Percentiles rank a stretch among this genome's conserved stretches.
phyloP scores from a whole-genome alignment of 2,329 filamentous ascomycete genomes.

The Pleoardoris graminearum region DNA sequence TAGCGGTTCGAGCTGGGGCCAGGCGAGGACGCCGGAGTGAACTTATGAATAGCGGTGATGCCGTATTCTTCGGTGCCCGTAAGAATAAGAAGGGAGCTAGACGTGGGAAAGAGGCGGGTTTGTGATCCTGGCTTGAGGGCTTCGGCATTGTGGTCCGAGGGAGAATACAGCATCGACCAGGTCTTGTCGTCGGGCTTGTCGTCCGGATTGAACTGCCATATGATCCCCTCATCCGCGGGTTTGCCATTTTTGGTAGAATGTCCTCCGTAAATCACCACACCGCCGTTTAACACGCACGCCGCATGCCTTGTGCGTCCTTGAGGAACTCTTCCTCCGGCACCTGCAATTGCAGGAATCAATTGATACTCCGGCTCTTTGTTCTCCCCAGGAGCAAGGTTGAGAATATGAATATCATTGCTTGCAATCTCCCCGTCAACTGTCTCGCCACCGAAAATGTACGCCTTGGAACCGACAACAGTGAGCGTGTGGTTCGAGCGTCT shows the following conservation, averaged over 20 bases:
- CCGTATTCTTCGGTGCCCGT: constrained; percentile 32
- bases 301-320: constrained; percentile 44
- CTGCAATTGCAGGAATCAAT: constrained; percentile 47
- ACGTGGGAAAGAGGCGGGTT: background rate
- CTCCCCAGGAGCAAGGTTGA: constrained; percentile 40
- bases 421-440: constrained; percentile 42
- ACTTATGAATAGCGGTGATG: constrained; percentile 24
- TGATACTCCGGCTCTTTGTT: constrained; percentile 45
- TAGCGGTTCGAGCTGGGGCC: constrained; percentile 25
- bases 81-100: constrained; percentile 25
- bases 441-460: constrained; percentile 52
- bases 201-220: constrained; percentile 49
- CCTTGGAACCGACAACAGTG: constrained; percentile 47
- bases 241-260: constrained; percentile 30
- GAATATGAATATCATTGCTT: constrained; percentile 49
- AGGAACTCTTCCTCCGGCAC: constrained; percentile 37
- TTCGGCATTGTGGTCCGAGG: background rate
- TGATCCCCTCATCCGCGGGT: constrained; percentile 39
- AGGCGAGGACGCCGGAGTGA: constrained; percentile 32
- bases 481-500: constrained; percentile 46
- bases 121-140: constrained; percentile 13
- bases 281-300: constrained; percentile 46
- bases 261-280: constrained; percentile 48
- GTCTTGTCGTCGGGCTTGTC: constrained; percentile 19
- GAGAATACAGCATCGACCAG: constrained; percentile 27